Base-by-base conservation (phyloP, 2,329 filamentous ascomycete species). In the Aspergillus amoenus region DNA sequence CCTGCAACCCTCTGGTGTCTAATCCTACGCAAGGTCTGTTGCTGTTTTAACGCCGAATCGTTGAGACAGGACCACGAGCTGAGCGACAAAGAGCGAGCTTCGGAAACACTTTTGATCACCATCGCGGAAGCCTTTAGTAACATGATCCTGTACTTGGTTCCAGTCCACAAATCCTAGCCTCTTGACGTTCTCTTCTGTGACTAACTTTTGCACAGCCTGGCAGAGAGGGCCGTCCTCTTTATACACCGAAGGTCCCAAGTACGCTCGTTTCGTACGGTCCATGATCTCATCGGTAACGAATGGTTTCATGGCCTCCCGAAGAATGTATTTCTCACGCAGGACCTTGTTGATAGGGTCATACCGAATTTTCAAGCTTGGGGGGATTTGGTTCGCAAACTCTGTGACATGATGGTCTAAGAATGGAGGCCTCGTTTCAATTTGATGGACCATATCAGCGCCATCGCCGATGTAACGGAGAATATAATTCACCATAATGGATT, bases 281-380 rank as follows among this genome's bases (percentile, higher is more conserved):
- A 83, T 84, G 4, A 83, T 64, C 67, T 84, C 82, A 13, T 79
- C 69, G 0, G 81, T 81, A 55, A 84, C 75, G 61, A 78, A 84
- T 3, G 81, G 79, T 56, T 73, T 75, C 18, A 71, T 73, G 0
- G 81, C 81, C 61, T 84, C 78, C 3, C 79, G 76, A 1, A 84
- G 73, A 27, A 83, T 76, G 73, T 78, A 81, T 59, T 84, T 82
- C 67, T 83, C 80, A 1, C 64, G 65, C 41, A 79, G 70, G 1
- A 61, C 58, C 11, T 64, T 61, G 13, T 57, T 54, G 6, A 44
- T 45, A 1, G 58, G 40, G 6, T 58, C 54, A 43, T 57, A 61
- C 12, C 68, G 58, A 22, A 64, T 59, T 53, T 73, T 74, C 44
- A 73, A 49, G 39, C 65, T 70, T 0, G 70, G 70, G 8, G 71